Percentiles rank a stretch among this genome's conserved stretches.
phyloP scores from a whole-genome alignment of 1,284 basidiomycete species.

The Ganoderma leucocontextum region DNA sequence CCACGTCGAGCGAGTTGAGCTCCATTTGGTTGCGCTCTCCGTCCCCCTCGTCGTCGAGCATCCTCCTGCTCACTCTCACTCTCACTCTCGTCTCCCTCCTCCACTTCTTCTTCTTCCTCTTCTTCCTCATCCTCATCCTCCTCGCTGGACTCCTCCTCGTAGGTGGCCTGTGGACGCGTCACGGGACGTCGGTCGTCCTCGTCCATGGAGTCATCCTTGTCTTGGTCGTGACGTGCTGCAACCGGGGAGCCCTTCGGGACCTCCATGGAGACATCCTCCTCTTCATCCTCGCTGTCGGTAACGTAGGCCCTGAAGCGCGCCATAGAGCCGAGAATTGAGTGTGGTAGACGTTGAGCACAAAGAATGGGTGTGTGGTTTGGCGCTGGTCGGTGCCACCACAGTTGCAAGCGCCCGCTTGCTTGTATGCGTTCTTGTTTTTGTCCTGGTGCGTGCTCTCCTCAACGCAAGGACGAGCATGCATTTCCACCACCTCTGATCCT shows the following conservation, averaged over 20 bases:
- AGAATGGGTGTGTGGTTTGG: no score
- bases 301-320: slow-evolving; percentile 39
- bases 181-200: slow-evolving; percentile 25
- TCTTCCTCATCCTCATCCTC: slow-evolving; percentile 16
- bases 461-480: slow-evolving; percentile 3
- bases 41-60: slow-evolving; percentile 8
- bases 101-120: slow-evolving; percentile 19
- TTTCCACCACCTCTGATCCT: neutral
- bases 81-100: slow-evolving; percentile 27
- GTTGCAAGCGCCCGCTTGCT: no score
- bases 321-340: slow-evolving; percentile 26
- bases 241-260: no score
- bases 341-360: neutral
- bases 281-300: slow-evolving; percentile 39
- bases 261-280: slow-evolving; percentile 32
- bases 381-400: no score
- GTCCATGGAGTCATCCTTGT: slow-evolving; percentile 30
- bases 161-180: slow-evolving; percentile 9
- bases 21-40: slow-evolving; percentile 12
- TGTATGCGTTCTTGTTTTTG: no score
- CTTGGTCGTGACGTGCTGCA: no score
- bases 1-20: slow-evolving; percentile 1
- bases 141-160: slow-evolving; percentile 17
- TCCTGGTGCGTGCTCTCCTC: no score
- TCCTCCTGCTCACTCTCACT: slow-evolving; percentile 28